Base-by-base conservation (phyloP, 2,329 filamentous ascomycete species). In the Penicillium psychrosexuale region DNA sequence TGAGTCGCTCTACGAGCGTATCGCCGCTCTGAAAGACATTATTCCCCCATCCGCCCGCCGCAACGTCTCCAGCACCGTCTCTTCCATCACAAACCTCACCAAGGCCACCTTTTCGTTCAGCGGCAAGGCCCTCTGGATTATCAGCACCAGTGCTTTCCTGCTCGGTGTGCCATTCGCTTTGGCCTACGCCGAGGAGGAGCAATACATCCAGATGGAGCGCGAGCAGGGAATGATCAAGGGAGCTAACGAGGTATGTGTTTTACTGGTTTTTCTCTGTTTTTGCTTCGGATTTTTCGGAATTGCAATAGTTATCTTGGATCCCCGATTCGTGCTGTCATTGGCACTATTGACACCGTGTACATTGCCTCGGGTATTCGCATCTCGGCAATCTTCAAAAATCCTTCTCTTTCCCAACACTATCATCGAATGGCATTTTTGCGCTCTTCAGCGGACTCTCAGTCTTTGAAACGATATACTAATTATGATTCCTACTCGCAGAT, bases 181-280 rank as follows among this genome's bases (percentile, higher is more conserved):
- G 65, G 93, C 91, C 55, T 93, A 91, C 72, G 87, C 89, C 61
- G 94, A 99, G 81, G 94, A 99, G 81, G 91, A 97, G 82, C 90
- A 96, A 80, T 86, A 96, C 73, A 82, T 93, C 62, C 93, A 96
- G 80, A 95, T 97, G 91, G 94, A 99, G 85, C 86, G 91, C 76
- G 93, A 97, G 80, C 91, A 92, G 84, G 87, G 89, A 75, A 94
- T 96, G 90, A 89, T 94, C 75, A 90, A 96, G 83, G 85, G 89
- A 69, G 91, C 91, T 61, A 87, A 89, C 71, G 90, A 96, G 80
- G 84, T 87, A 68, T 67, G 79, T 76, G 57, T 45, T 27, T 2
- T 37, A 51, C 47, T 38, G 19, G 31, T 44, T 40, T 36, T 38
- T 38, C 43, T 9, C 33, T 42, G 17, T 24, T 30, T 9, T 15